Conservation (phyloP, 2,329 filamentous ascomycete genomes). For the Rhinocladiella mackenziei region DNA sequence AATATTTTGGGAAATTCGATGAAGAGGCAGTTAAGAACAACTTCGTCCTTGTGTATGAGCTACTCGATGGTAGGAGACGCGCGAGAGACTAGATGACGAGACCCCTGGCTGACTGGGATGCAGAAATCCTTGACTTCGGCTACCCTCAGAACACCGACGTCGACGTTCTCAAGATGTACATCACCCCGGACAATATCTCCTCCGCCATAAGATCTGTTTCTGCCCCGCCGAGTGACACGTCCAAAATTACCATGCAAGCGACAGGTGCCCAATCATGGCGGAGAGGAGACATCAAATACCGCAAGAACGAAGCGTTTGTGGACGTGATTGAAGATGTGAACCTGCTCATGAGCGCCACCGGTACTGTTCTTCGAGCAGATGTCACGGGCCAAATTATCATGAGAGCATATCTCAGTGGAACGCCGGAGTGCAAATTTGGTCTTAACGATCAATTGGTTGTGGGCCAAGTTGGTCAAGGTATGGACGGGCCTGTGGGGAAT, state of each 20-base stretch:
- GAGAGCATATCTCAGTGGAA: constrained; percentile 94
- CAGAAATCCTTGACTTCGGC: constrained; percentile 97
- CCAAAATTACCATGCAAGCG: constrained; percentile 98
- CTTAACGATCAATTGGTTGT: constrained; percentile 91
- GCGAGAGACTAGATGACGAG: neutral
- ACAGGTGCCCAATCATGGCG: constrained; percentile 96
- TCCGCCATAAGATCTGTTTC: constrained; percentile 54
- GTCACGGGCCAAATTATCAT: constrained; percentile 98
- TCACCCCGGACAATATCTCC: constrained; percentile 97
- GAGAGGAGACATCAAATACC: constrained; percentile 95
- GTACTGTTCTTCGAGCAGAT: constrained; percentile 88
- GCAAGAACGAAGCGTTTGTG: constrained; percentile 98
- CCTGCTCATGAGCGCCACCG: constrained; percentile 96
- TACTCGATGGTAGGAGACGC: constrained; percentile 68
- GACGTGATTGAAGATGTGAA: constrained; percentile 99
- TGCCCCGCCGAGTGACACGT: constrained; percentile 68
- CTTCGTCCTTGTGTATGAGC: constrained; percentile 96
- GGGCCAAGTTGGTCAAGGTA: constrained; percentile 68
- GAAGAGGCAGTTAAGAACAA: constrained; percentile 99
- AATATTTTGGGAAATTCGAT: constrained; percentile 98
- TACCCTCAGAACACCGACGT: constrained; percentile 99
- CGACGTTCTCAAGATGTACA: constrained; percentile 99
- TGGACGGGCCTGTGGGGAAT: constrained; percentile 74
- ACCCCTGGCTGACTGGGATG: constrained; percentile 1
- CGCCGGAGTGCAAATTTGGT: constrained; percentile 97